phyloP scores from a whole-genome alignment of 192 early-diverging fungal species.

The Rhizophagus clarus region DNA sequence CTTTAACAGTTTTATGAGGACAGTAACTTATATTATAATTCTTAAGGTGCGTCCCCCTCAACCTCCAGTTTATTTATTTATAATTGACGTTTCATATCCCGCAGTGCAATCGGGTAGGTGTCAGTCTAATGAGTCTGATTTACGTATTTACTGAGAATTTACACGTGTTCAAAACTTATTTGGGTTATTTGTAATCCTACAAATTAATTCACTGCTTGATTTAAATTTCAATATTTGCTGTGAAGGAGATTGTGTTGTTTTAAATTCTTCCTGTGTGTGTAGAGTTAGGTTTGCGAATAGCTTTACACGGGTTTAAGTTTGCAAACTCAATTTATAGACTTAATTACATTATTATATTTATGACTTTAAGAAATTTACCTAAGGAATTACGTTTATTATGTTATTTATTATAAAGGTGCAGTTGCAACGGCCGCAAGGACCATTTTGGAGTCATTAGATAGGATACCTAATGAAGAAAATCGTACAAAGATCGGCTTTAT shows the following conservation, averaged over 20 bases:
- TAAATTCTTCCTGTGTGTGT: not conserved
- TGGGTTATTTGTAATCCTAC: not conserved
- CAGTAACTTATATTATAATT: constrained; percentile 2
- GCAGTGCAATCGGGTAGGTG: constrained; percentile 75
- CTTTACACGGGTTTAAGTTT: not conserved
- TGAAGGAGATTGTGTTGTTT: not conserved
- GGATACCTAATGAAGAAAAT: constrained; percentile 85
- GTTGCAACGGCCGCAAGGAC: constrained; percentile 78
- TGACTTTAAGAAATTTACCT: not conserved
- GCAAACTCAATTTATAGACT: not conserved
- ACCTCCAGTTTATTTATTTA: constrained; percentile 89
- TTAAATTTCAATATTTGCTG: not conserved
- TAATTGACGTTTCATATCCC: constrained; percentile 93
- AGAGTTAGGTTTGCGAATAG: not conserved
- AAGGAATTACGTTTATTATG: not conserved
- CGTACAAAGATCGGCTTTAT: constrained; percentile 90
- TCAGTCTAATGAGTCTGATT: not conserved
- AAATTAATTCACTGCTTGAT: not conserved
- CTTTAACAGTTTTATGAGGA: not conserved
- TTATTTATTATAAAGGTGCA: constrained; percentile 52
- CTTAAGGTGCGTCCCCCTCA: constrained; percentile 85
- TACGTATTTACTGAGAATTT: not conserved
- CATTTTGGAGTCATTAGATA: constrained; percentile 80
- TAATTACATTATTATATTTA: not conserved
- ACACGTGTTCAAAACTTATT: not conserved